A percentile compares a stretch with the other conserved stretches of the same genome.
Evolutionary conservation across 1,284 basidiomycete genomes (phyloP).

Genomic region (Ganoderma resinaceum): DNA sequence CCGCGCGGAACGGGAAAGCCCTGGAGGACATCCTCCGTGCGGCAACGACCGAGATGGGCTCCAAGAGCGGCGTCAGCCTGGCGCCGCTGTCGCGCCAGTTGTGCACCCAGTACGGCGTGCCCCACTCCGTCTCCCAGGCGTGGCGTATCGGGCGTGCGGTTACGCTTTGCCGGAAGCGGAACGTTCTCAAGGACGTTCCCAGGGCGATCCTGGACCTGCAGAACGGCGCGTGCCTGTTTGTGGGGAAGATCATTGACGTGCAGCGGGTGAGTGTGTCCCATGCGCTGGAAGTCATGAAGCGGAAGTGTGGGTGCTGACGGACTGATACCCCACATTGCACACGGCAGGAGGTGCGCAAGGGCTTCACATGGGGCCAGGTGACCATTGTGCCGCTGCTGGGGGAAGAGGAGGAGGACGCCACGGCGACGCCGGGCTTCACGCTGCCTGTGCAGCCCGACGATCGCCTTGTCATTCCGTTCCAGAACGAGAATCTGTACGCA

Average conservation of each 20-base stretch:
- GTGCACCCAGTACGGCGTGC: constrained; percentile 48
- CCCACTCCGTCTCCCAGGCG: constrained; percentile 56
- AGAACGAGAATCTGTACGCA: constrained; percentile 63
- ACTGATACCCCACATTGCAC: background rate
- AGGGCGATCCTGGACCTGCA: constrained; percentile 55
- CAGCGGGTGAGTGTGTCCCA: constrained; percentile 39
- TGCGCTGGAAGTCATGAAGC: background rate
- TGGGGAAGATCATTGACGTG: constrained; percentile 61
- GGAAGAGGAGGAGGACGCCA: constrained; percentile 53
- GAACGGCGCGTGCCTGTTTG: constrained; percentile 58
- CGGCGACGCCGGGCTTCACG: constrained; percentile 9
- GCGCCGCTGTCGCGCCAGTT: constrained; percentile 45
- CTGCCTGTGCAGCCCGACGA: constrained; percentile 33
- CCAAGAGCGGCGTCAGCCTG: constrained; percentile 49
- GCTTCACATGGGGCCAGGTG: constrained; percentile 53
- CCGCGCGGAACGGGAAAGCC: constrained; percentile 37
- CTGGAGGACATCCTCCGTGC: constrained; percentile 42
- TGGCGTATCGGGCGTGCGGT: constrained; percentile 58
- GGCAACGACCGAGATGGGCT: constrained; percentile 49
- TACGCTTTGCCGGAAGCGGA: constrained; percentile 36
- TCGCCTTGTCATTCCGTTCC: constrained; percentile 54
- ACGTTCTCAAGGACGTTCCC: constrained; percentile 53
- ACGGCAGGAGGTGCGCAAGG: constrained; percentile 40
- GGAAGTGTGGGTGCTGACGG: background rate
- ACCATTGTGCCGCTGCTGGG: constrained; percentile 51